Base-by-base conservation (phyloP, 169 alveolate genomes). In the Toxoplasma gondii region DNA sequence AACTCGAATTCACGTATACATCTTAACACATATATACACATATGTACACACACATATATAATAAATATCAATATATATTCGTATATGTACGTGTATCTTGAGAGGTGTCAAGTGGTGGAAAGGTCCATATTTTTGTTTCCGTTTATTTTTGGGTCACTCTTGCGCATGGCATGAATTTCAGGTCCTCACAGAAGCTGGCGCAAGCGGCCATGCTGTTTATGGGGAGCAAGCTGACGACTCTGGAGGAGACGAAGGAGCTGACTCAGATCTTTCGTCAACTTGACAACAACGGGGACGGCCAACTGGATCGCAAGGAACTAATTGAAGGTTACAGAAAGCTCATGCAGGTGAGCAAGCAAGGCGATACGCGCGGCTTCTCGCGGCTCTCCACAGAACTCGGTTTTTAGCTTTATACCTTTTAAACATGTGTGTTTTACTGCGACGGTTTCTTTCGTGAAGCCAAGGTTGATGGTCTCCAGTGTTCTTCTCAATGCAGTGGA, bases 261-360 rank as follows among this genome's bases (percentile, higher is more conserved):
- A 96, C 98, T 34, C 97, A 97, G 58, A 97, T 98, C 45, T 98
- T 98, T 94, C 94, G 97, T 84, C 96, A 97, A 41, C 94, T 98
- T 29, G 99, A 98, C 95, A 96, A 96, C 64, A 97, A 98, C 95
- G 98, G 99, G 64, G 96, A 94, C 91, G 97, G 98, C 16, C 97
- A 96, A n/a, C 94, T 97, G n/a, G 98, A 97, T 86, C 93, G 98
- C 49, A 94, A 94, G 78, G 98, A 97, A 54, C 96, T 97, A 39
- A 96, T 97, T 41, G 97, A 94, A 91, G 98, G 98, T 19, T 97
- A 97, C 92, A 93, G 96, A 54, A 92, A 95, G 44, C 86, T 97
- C 43, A 44, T 94, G 70, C 97, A 94, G 64, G 98, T 95, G 92
- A 95, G 93, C 43, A 45, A 4, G 53, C 10, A 91, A 64, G 24